phyloP scores from a whole-genome alignment of 2,329 filamentous ascomycete species.

The Didymella pomorum region DNA sequence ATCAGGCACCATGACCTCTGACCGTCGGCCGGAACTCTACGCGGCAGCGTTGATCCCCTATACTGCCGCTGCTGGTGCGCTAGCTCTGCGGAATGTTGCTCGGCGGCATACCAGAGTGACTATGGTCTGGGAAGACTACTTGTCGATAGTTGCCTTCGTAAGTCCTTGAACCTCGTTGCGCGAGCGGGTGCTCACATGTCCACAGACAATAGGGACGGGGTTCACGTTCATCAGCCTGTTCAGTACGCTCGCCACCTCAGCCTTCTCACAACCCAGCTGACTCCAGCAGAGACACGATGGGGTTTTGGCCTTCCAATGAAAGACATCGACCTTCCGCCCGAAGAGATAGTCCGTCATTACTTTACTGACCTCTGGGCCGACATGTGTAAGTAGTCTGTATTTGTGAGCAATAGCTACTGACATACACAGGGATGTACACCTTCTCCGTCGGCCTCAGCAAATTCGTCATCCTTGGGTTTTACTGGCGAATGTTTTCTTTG shows the following conservation, averaged over 20 bases:
- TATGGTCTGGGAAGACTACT: conserved; percentile 35
- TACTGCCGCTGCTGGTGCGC: conserved; percentile 28
- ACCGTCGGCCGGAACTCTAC: conserved; percentile 32
- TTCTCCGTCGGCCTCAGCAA: conserved; percentile 36
- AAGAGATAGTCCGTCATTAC: conserved; percentile 29
- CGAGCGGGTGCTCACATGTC: conserved; percentile 10
- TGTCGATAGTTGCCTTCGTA: conserved; percentile 34
- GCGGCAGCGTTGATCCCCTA: conserved; percentile 32
- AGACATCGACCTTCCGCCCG: conserved; percentile 24
- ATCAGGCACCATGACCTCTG: conserved; percentile 22
- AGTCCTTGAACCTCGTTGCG: conserved; percentile 7
- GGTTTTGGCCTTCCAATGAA: conserved; percentile 29
- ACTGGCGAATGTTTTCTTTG: conserved; percentile 33
- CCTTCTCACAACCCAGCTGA: conserved; percentile 8
- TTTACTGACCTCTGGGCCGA: conserved; percentile 33
- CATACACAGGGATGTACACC: conserved; percentile 28
- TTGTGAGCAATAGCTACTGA: neutral
- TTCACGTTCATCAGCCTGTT: conserved; percentile 36
- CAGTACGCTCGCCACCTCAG: conserved; percentile 22
- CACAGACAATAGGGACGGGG: conserved; percentile 25
- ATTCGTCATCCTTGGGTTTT: conserved; percentile 34
- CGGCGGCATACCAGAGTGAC: conserved; percentile 22
- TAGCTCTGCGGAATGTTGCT: conserved; percentile 29
- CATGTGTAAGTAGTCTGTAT: conserved; percentile 23
- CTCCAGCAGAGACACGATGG: conserved; percentile 34